Conservation (phyloP, 306 rosid genomes). For the Dicorynia guianensis region DNA sequence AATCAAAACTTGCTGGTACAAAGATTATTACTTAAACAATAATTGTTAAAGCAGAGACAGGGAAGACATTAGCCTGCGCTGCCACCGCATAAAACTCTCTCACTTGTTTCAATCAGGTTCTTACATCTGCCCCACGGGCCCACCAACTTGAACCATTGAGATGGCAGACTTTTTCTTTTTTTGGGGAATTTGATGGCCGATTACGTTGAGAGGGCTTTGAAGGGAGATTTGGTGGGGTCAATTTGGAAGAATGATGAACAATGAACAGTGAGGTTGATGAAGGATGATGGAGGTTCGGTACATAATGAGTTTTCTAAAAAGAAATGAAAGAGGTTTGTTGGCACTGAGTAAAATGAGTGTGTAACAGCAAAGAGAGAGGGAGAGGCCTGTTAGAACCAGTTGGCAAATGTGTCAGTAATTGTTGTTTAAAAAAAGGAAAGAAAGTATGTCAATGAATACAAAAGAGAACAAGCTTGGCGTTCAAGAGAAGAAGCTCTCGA, state of each 20-base stretch:
- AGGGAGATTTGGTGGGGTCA: constrained; percentile 36
- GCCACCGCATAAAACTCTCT: background rate
- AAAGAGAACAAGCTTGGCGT: constrained; percentile 64
- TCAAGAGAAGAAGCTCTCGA: constrained; percentile 68
- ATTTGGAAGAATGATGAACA: constrained; percentile 19
- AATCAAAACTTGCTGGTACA: constrained; percentile 32
- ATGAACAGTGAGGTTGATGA: constrained; percentile 46
- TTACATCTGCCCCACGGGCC: constrained; percentile 33
- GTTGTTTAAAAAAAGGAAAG: background rate
- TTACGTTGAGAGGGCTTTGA: background rate
- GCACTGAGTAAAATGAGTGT: constrained; percentile 65
- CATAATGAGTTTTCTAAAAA: constrained; percentile 51
- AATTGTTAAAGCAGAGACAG: background rate
- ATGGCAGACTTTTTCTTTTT: too few relatives aligned
- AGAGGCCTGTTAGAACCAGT: constrained; percentile 55
- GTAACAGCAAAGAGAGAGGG: constrained; percentile 62
- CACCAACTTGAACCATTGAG: background rate
- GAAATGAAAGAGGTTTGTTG: constrained; percentile 63
- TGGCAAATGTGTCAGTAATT: constrained; percentile 74
- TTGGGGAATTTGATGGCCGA: too few relatives aligned
- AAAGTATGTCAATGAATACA: constrained; percentile 55
- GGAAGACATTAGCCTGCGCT: background rate
- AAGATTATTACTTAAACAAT: background rate
- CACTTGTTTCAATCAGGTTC: constrained; percentile 17
- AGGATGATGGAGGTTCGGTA: constrained; percentile 60